These are phyloP conservation scores for Chaetothyriales sp. DNA, from an alignment of 2,329 filamentous ascomycete species.

Conservation along the genomic window DNA sequence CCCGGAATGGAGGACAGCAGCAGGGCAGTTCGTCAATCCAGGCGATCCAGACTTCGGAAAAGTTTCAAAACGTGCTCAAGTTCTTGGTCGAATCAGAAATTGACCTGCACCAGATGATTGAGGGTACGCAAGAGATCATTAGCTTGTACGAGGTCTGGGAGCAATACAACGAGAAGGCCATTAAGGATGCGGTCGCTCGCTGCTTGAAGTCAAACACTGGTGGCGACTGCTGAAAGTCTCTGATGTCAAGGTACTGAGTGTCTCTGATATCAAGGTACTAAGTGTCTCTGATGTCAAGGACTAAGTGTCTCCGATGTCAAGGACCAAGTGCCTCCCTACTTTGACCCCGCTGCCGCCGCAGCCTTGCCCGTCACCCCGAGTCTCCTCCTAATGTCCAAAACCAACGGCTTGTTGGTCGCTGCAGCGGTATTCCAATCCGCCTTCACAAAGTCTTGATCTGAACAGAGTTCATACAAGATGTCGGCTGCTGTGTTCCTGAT, in stretches of 20 bases:
- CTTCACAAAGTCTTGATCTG: constrained; percentile 9
- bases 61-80: constrained; percentile 52
- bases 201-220: constrained; percentile 46
- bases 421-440: constrained; percentile 13
- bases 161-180: constrained; percentile 47
- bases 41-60: constrained; percentile 30
- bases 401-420: constrained; percentile 10
- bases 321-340: too few relatives aligned
- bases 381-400: constrained; percentile 12
- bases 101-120: constrained; percentile 69
- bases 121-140: constrained; percentile 82
- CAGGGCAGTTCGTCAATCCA: constrained; percentile 6
- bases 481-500: constrained; percentile 15
- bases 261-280: too few relatives aligned
- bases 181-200: constrained; percentile 47
- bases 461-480: constrained; percentile 12
- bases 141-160: constrained; percentile 72
- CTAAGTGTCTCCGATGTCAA: too few relatives aligned
- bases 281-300: too few relatives aligned
- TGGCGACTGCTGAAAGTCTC: constrained; percentile 37
- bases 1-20: not conserved
- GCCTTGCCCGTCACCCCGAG: constrained; percentile 9
- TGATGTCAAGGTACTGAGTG: not conserved
- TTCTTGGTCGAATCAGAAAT: constrained; percentile 80
- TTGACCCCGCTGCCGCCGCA: not conserved